Conservation (phyloP, 225 moss, liverwort and hornwort species). For the Pseudisothecium myosuroides region DNA sequence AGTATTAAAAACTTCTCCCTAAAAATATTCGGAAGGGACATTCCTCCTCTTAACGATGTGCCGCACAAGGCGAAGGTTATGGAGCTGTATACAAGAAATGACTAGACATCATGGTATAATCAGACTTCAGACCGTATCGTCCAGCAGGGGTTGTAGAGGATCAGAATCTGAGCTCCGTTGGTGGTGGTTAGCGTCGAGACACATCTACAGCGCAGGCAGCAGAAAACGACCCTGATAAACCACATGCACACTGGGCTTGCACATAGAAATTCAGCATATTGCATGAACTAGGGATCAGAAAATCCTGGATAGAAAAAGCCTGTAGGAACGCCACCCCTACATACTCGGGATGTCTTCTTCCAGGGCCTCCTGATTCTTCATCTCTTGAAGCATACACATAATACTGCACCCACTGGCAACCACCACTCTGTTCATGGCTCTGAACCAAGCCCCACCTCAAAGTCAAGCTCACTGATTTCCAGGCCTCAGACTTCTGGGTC, state of each 20-base stretch:
- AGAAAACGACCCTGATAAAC: conserved; percentile 19
- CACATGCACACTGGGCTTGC: conserved; percentile 35
- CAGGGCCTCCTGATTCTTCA: not conserved
- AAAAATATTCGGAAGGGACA: too few relatives aligned
- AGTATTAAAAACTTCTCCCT: not conserved
- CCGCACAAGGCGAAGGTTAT: not conserved
- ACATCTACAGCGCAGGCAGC: not conserved
- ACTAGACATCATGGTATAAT: not conserved
- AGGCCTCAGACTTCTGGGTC: conserved; percentile 9
- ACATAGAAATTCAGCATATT: conserved; percentile 28
- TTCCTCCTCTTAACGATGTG: not conserved
- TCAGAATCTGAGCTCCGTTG: not conserved
- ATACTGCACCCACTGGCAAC: conserved; percentile 30
- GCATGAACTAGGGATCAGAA: conserved; percentile 25
- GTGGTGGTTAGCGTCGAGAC: not conserved
- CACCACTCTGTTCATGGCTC: not conserved
- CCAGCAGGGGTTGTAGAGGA: not conserved
- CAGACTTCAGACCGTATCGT: not conserved
- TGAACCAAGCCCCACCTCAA: conserved; percentile 44
- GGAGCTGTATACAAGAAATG: not conserved
- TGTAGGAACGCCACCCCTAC: conserved; percentile 52
- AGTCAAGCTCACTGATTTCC: conserved; percentile 33
- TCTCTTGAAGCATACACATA: not conserved
- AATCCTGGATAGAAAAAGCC: conserved; percentile 39
- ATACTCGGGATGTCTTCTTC: not conserved